Evolutionary conservation across 23 red algal genomes (phyloP), one percentile per base, ranked within the genome.

Genomic region (Gracilaria vermiculophylla): DNA sequence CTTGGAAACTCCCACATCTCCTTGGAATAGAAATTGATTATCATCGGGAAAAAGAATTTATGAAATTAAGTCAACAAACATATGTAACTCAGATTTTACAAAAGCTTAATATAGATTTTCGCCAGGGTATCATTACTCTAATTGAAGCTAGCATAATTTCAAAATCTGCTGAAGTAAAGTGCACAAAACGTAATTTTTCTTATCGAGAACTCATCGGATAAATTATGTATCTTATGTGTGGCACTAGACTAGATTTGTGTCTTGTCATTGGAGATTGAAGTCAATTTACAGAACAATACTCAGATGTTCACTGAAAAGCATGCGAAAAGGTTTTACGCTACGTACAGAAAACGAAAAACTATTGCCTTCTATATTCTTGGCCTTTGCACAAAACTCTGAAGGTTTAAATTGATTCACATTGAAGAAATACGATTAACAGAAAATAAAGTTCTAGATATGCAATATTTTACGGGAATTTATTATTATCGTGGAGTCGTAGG

Each of bases 171-270:
- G 5, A 35, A 35, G 23, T 6, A 16, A 33, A 32, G 23, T 5
- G 5, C 11, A 41, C 15, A 39, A 24, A 11, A 13, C 5, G 37
- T 35, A 32, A 50, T 14, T 0, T 82, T 27, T 2, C 58, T 3
- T 69, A 82, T 31, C 21, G 58, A 67, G 78, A 82, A 51, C 23
- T 61, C 0, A 82, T 82, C 56, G 78, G 78, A n/a, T 64, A 20
- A 10, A 0, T 82, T 14, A 37, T 81, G 50, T 82, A 65, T 37
- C 29, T 82, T n/a, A 65, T 47, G 52, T 23, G 37, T 34, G 31
- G 78, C 8, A 82, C 78, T 47, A 21, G 55, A 44, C 56, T 57
- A 36, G 78, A 44, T 0, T 42, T 82, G n/a, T 20, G 53, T 57
- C 14, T 28, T 43, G 57, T 57, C 41, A 55, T 82, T 64, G 57